A percentile compares a stretch with the other conserved stretches of the same genome.
Evolutionary conservation across 345 rosid species (phyloP).

Genomic region (Populus alba): DNA sequence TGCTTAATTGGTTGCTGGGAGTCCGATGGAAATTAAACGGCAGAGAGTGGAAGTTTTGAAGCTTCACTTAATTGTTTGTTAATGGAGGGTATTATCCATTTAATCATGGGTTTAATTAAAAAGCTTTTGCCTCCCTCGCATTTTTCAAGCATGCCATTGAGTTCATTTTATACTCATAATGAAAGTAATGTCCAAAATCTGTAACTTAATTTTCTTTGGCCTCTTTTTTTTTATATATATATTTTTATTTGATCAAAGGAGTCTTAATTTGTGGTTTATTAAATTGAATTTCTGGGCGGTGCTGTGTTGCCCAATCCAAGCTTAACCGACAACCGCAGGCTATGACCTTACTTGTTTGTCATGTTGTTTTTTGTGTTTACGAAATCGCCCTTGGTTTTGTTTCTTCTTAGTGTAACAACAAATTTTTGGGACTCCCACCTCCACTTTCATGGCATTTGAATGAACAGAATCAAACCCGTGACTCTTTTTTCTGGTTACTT

Average conservation of each 20-base stretch:
- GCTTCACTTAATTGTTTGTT: not conserved
- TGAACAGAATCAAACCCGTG: conserved; percentile 48
- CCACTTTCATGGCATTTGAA: conserved; percentile 22
- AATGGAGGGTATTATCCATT: not conserved
- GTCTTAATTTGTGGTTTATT: not conserved
- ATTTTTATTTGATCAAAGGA: not conserved
- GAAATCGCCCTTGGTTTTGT: conserved; percentile 13
- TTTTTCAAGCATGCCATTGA: not conserved
- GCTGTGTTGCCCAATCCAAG: not conserved
- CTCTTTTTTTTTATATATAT: conserved; percentile 1
- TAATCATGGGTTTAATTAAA: not conserved
- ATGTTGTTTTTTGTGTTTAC: not conserved
- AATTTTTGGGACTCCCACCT: not conserved
- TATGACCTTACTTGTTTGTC: conserved; percentile 3
- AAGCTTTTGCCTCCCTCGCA: no score
- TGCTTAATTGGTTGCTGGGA: conserved; percentile 20
- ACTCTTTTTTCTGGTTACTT: not conserved
- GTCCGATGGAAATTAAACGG: conserved; percentile 5
- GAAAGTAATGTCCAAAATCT: not conserved
- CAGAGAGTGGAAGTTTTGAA: not conserved
- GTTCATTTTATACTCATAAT: not conserved
- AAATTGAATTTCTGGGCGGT: not conserved
- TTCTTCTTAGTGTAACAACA: conserved; percentile 1
- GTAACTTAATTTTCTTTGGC: not conserved
- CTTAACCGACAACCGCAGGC: not conserved